Evolutionary conservation across 441 rosid species (phyloP), one percentile per base, ranked within the genome.

Genomic region (Eruca vesicaria): DNA sequence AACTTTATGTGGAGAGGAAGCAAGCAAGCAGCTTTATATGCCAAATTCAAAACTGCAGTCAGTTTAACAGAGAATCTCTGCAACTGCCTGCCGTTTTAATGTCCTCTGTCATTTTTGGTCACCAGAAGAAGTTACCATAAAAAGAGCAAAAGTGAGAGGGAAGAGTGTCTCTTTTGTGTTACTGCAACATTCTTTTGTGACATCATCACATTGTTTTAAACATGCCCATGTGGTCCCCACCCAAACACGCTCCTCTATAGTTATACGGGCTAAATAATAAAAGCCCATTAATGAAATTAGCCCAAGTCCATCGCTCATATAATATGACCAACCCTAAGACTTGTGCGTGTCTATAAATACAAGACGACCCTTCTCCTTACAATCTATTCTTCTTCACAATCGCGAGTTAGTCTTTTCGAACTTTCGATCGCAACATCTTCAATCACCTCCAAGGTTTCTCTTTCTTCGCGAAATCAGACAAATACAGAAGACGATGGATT

Each of bases 201-300:
- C 53, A 77, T 71, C 75, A 69, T 56, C 72, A 77, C 76, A 77
- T 50, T 53, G 58, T 75, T 77, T 57, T 69, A 23, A 55, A 55
- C 59, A 55, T 55, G n/a, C n/a, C 8, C 29, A 55, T 55, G 29
- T 55, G 29, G 29, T 53, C 23, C 23, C 56, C 56, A 50, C 53
- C 10, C 53, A 48, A 48, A 48, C 53, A 48, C 53, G 19, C 1
- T n/a, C n/a, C 10, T 45, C 53, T 45, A 3, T 48, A 16, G 10
- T 2, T 48, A 48, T 2, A 16, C 56, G 56, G 23, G 56, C 23
- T 50, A 16, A 50, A 50, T 11, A 50, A 23, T 23, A 23, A 1
- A 55, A 55, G 60, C 61, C 61, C 32, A 5, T 23, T 56, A 56
- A 23, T 23, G 2, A 23, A 12, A 23, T 23, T 0, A 8, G 61